These are phyloP conservation scores for Phytophthora hybrid DNA, from an alignment of 352 stramenopile species.

Conservation along the genomic window DNA sequence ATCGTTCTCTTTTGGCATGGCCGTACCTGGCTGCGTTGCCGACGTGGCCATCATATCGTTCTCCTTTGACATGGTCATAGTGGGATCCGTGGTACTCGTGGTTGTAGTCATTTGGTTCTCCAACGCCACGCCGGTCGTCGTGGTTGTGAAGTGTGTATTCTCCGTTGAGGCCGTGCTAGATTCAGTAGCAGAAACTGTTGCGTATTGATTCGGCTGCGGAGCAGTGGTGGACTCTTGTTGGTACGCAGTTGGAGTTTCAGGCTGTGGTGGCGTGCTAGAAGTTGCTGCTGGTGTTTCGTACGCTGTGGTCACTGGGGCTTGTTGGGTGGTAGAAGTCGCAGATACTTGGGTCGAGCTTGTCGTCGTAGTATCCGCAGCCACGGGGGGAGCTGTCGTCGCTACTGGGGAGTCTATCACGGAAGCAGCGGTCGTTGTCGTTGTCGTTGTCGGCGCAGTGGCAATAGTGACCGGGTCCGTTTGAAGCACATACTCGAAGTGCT, in stretches of 20 bases:
- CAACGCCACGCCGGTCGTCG: not conserved
- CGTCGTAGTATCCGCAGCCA: not conserved
- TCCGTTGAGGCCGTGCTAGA: not conserved
- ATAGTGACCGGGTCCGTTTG: conserved; percentile 2
- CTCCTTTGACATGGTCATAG: not conserved
- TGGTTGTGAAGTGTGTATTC: not conserved
- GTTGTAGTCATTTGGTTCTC: not conserved
- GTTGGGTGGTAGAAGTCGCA: not conserved
- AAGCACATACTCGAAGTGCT: conserved; percentile 17
- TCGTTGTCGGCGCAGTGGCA: not conserved
- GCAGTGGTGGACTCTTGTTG: not conserved
- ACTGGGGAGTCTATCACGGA: not conserved
- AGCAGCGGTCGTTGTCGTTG: not conserved
- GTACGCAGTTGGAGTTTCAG: not conserved
- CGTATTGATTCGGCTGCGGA: not conserved
- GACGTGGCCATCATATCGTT: not conserved
- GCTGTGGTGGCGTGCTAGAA: not conserved
- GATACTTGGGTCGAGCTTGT: not conserved
- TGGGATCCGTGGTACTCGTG: not conserved
- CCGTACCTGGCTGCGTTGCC: not conserved
- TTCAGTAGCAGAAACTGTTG: not conserved
- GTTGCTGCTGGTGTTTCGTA: not conserved
- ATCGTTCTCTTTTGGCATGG: not conserved
- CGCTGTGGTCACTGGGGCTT: not conserved
- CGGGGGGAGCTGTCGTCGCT: not conserved